Percentiles rank a stretch among this genome's conserved stretches.
Evolutionary conservation across 2,329 filamentous ascomycete species (phyloP).

Genomic region (Stemphylium lycopersici): DNA sequence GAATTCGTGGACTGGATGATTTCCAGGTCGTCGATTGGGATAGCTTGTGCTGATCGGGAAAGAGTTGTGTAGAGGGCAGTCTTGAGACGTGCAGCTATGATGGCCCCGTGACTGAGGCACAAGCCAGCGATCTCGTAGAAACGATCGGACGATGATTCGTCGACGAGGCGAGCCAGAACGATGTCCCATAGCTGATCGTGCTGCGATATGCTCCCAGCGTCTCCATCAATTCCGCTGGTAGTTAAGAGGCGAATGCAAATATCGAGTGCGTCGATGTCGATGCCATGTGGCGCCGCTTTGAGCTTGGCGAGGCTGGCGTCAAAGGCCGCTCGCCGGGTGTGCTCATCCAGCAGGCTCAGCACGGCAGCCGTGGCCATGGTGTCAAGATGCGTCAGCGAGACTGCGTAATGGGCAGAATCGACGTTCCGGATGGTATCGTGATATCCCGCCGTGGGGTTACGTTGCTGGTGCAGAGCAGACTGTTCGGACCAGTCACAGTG

Average conservation of each 20-base stretch:
- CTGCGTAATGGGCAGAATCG: background rate
- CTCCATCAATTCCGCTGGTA: slow-evolving; percentile 1
- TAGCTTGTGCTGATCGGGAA: background rate
- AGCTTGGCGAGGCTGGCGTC: slow-evolving; percentile 31
- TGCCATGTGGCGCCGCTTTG: slow-evolving; percentile 12
- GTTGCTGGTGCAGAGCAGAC: background rate
- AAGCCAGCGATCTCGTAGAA: slow-evolving; percentile 36
- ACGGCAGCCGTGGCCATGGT: slow-evolving; percentile 24
- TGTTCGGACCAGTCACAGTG: slow-evolving; percentile 7
- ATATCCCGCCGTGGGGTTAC: background rate
- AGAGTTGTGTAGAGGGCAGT: slow-evolving; percentile 11
- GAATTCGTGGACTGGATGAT: slow-evolving; percentile 7
- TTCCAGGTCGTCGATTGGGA: background rate
- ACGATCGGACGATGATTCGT: slow-evolving; percentile 18
- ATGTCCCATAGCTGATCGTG: slow-evolving; percentile 21
- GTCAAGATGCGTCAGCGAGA: background rate
- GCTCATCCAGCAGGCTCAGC: slow-evolving; percentile 30
- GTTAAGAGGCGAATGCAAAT: slow-evolving; percentile 31
- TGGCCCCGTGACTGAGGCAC: slow-evolving; percentile 24
- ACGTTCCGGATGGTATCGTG: background rate
- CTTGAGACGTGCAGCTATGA: slow-evolving; percentile 22
- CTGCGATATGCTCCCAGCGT: background rate
- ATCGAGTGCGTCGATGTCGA: slow-evolving; percentile 30
- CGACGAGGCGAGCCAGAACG: slow-evolving; percentile 25
- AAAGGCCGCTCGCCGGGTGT: slow-evolving; percentile 27